Evolutionary conservation across 768 basidiomycete species (phyloP).

Genomic region (Hemileccinum rubropunctum): DNA sequence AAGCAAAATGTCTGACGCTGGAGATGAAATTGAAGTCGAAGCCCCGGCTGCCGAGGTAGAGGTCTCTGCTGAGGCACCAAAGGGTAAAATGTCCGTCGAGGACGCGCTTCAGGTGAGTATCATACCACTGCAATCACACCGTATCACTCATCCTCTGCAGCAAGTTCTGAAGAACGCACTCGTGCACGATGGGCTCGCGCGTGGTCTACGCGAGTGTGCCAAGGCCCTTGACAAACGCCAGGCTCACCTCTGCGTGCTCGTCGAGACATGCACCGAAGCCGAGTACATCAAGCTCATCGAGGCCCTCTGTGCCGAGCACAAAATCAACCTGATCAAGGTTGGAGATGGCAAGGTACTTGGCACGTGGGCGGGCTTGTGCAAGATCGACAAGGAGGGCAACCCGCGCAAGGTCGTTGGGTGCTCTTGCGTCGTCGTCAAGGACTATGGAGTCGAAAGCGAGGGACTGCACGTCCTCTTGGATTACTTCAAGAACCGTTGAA

Average conservation of each 20-base stretch:
- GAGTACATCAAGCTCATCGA: constrained; percentile 99
- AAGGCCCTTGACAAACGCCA: constrained; percentile 99
- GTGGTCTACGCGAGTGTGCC: constrained; percentile 95
- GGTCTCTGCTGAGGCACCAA: constrained; percentile 85
- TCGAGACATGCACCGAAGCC: constrained; percentile 98
- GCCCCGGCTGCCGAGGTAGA: constrained; percentile 65
- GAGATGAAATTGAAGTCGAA: constrained; percentile 88
- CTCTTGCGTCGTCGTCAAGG: constrained; percentile 96
- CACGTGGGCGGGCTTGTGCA: constrained; percentile 98
- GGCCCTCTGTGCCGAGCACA: constrained; percentile 98
- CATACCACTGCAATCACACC: neutral
- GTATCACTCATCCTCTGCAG: constrained; percentile 39
- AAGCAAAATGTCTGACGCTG: constrained; percentile 92
- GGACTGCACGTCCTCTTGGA: constrained; percentile 91
- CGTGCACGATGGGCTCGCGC: constrained; percentile 96
- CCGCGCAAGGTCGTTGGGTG: constrained; percentile 93
- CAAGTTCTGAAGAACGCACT: constrained; percentile 99
- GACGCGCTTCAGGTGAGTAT: constrained; percentile 81
- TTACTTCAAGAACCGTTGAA: constrained; percentile 91
- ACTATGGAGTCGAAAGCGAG: constrained; percentile 93
- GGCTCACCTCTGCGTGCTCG: constrained; percentile 97
- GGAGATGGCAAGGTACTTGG: constrained; percentile 98
- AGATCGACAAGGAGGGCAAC: constrained; percentile 99
- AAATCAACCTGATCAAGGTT: constrained; percentile 99
- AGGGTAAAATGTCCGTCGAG: constrained; percentile 94